Base-by-base conservation (phyloP, 345 rosid species). In the Pistacia integerrima region DNA sequence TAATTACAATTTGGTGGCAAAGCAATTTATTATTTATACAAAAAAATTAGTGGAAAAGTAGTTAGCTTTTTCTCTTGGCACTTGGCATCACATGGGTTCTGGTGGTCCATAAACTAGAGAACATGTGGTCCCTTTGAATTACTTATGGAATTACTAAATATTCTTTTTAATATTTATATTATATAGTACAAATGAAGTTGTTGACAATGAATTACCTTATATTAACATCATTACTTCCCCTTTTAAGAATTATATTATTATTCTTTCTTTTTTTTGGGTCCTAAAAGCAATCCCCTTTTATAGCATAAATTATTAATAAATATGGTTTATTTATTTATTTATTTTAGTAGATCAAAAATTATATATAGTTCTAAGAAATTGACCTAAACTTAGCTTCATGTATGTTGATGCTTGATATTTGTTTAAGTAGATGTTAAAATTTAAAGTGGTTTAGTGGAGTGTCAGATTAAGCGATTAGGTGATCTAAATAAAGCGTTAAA, bases 11-110 rank as follows among this genome's bases (percentile, higher is more conserved):
- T 14, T 54, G 57, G 57, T 36, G 52, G 68, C 18, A 64, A 64
- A 64, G 68, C 68, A 36, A 64, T 20, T 12, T 17, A 38, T 38
- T 38, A 36, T n/a, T 22, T 64, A 17, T 14, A 38, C 17, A 14
- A 64, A 17, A 36, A 14, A 68, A 17, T 7, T 25, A 68, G 46
- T 52, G 61, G 60, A 62, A 77, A 78, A 68, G 74, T 35, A 51
- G 46, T 38, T 61, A 71, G 28, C 70, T 74, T 74, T 74, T 65
- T 61, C 36, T 36, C 44, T 46, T 72, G 74, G 77, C 79, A 80
- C 77, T 51, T 60, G 76, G 77, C 79, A 49, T 71, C 73, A 76
- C 67, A 76, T 59, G 67, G 78, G 78, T 36, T 14, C 69, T 22
- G 55, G 73, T 76, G 79, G 69, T 66, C 74, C 67, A 52, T 74